A percentile compares a stretch with the other conserved stretches of the same genome.
Evolutionary conservation across 2,329 filamentous ascomycete species (phyloP).

Genomic region (Cladosporium austrohemisphaericum): DNA sequence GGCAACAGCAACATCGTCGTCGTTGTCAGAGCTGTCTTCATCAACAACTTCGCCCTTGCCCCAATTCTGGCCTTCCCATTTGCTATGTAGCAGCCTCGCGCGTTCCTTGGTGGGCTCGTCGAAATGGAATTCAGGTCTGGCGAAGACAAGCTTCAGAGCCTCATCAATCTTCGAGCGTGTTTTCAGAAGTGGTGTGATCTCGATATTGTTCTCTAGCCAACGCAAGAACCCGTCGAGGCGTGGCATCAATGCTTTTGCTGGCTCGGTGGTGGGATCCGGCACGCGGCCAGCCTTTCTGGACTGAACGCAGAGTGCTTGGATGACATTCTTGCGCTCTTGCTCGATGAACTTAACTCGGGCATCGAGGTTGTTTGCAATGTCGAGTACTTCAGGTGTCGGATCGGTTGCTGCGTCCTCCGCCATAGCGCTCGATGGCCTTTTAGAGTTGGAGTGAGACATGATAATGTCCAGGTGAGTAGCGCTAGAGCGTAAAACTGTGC

Average conservation of each 20-base stretch:
- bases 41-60: slow-evolving; percentile 14
- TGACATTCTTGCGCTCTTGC: not conserved
- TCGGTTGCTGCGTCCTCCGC: not conserved
- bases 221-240: slow-evolving; percentile 20
- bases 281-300: not conserved
- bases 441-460: too few species aligned
- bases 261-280: not conserved
- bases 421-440: not conserved
- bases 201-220: slow-evolving; percentile 19
- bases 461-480: too few species aligned
- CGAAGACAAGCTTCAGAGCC: slow-evolving; percentile 18
- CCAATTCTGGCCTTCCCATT: slow-evolving; percentile 23
- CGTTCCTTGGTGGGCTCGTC: slow-evolving; percentile 11
- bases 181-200: slow-evolving; percentile 21
- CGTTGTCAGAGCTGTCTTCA: slow-evolving; percentile 3
- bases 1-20: not conserved
- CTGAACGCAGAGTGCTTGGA: not conserved
- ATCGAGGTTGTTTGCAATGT: not conserved
- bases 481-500: too few species aligned
- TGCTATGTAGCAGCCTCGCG: slow-evolving; percentile 19
- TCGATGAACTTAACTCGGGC: not conserved
- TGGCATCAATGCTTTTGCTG: not conserved
- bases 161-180: slow-evolving; percentile 16
- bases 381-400: not conserved
- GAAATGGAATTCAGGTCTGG: slow-evolving; percentile 19